Conservation (phyloP, 1,139 yeast species). For the Arxiozyma slooffiae region DNA sequence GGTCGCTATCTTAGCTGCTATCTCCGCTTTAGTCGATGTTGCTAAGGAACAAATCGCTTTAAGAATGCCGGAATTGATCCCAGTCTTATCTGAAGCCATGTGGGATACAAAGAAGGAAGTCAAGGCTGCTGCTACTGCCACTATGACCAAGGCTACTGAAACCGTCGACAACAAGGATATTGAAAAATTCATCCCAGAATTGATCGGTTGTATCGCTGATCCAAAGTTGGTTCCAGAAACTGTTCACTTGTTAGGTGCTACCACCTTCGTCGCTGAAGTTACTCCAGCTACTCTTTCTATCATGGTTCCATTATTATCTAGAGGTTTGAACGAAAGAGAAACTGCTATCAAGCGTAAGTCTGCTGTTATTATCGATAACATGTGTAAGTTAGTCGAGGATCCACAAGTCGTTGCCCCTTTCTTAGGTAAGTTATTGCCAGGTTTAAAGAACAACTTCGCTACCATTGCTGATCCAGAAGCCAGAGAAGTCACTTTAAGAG, state of each 20-base stretch:
- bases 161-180: conserved; percentile 99
- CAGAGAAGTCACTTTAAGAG: conserved; percentile 95
- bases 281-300: conserved; percentile 98
- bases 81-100: conserved; percentile 97
- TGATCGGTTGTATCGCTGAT: conserved; percentile 92
- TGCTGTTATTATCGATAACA: conserved; percentile 98
- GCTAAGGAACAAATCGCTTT: conserved; percentile 94
- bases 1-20: conserved; percentile 77
- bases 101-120: conserved; percentile 99
- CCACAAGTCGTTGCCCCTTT: conserved; percentile 99
- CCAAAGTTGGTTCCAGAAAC: conserved; percentile 98
- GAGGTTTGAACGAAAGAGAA: conserved; percentile 99
- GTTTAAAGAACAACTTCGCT: conserved; percentile 84
- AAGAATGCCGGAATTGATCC: conserved; percentile 98
- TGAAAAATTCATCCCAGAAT: conserved; percentile 95
- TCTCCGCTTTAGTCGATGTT: conserved; percentile 80
- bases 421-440: conserved; percentile 90
- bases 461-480: conserved; percentile 99
- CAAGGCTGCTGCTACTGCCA: conserved; percentile 89
- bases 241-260: conserved; percentile 97
- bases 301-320: conserved; percentile 96
- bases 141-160: conserved; percentile 93
- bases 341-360: conserved; percentile 99
- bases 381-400: conserved; percentile 99
- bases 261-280: conserved; percentile 98